These are phyloP conservation scores for Suillus spraguei DNA, from an alignment of 768 basidiomycete genomes.

Conservation along the genomic window DNA sequence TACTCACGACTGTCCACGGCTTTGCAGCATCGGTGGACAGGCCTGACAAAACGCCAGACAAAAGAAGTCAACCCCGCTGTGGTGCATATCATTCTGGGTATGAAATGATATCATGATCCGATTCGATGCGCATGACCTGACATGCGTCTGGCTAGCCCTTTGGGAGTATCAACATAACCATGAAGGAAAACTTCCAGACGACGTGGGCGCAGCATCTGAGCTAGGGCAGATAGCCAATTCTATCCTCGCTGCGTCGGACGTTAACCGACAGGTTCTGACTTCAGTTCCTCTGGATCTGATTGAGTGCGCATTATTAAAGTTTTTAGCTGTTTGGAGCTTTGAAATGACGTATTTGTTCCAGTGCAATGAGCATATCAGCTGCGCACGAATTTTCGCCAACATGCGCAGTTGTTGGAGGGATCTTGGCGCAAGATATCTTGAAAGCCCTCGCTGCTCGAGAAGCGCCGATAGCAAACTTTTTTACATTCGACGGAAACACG, in stretches of 20 bases:
- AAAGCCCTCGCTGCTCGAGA: constrained; percentile 91
- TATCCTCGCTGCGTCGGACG: constrained; percentile 60
- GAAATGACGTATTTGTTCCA: constrained; percentile 33
- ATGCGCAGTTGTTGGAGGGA: constrained; percentile 92
- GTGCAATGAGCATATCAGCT: constrained; percentile 70
- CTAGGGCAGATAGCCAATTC: constrained; percentile 66
- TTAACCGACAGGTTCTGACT: constrained; percentile 68
- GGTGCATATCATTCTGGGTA: constrained; percentile 76
- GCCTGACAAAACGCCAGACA: constrained; percentile 71
- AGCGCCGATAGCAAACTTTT: constrained; percentile 90
- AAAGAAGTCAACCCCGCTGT: constrained; percentile 81
- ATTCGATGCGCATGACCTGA: constrained; percentile 6
- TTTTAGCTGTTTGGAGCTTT: background rate
- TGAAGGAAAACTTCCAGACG: constrained; percentile 57
- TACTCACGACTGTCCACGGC: constrained; percentile 69
- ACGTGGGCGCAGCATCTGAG: constrained; percentile 48
- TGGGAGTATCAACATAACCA: constrained; percentile 80
- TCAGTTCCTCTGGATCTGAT: constrained; percentile 60
- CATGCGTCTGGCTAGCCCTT: constrained; percentile 50
- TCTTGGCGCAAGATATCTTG: constrained; percentile 93
- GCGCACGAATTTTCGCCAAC: constrained; percentile 88
- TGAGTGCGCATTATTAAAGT: constrained; percentile 48
- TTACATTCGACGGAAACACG: constrained; percentile 82
- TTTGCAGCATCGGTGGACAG: constrained; percentile 68
- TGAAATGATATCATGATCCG: constrained; percentile 12